Conservation (phyloP, 805 yeast species). For the Metschnikowia shivogae region DNA sequence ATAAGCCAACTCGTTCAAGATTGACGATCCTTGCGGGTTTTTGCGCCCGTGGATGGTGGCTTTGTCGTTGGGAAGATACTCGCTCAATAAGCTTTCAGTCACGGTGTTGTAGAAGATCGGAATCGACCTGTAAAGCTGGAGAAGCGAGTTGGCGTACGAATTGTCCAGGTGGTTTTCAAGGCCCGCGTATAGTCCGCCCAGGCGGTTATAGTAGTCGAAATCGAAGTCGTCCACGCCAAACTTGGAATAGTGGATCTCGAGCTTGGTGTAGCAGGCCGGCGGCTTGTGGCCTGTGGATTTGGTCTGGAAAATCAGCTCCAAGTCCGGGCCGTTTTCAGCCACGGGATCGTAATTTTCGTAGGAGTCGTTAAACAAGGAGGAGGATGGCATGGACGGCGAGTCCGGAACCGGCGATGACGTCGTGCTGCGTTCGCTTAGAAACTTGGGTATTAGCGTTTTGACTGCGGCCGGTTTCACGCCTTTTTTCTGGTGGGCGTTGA, state of each 20-base stretch:
- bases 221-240: conserved; percentile 95
- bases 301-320: conserved; percentile 20
- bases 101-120: conserved; percentile 69
- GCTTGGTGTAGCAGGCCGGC: conserved; percentile 59
- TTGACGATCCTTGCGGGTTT: conserved; percentile 44
- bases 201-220: conserved; percentile 75
- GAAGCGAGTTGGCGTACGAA: conserved; percentile 63
- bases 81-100: conserved; percentile 48
- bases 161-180: conserved; percentile 84
- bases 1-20: conserved; percentile 81
- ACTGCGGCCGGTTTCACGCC: conserved; percentile 12
- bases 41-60: conserved; percentile 23
- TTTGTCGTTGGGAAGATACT: conserved; percentile 41
- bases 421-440: conserved; percentile 50
- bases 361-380: conserved; percentile 10
- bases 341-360: conserved; percentile 12
- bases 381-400: conserved; percentile 9
- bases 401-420: conserved; percentile 15
- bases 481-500: conserved; percentile 10
- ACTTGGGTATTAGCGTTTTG: conserved; percentile 41
- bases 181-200: conserved; percentile 59
- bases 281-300: conserved; percentile 43
- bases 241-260: conserved; percentile 76
- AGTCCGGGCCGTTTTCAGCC: conserved; percentile 6
- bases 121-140: conserved; percentile 76